Evolutionary conservation across 163 green algal species (phyloP).

Genomic region (Prototheca stagnorum): DNA sequence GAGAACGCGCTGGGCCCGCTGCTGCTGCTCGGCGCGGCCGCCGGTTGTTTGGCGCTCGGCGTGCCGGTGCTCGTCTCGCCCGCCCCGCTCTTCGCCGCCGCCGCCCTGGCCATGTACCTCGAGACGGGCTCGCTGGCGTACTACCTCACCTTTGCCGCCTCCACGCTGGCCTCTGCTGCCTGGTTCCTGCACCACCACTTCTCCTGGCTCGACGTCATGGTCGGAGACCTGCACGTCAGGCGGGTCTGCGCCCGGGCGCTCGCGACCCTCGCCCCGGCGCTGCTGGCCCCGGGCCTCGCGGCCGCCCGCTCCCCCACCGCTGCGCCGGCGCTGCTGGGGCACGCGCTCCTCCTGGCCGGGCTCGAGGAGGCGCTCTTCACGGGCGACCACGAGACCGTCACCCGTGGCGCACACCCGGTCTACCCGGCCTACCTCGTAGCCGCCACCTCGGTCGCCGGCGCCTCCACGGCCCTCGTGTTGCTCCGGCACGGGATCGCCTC

Average conservation of each 20-base stretch:
- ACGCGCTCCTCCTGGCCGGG: slow-evolving; percentile 35
- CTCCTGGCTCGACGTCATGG: slow-evolving; percentile 59
- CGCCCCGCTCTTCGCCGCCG: slow-evolving; percentile 53
- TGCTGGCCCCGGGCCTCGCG: background rate
- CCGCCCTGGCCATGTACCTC: slow-evolving; percentile 65
- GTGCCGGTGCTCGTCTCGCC: slow-evolving; percentile 61
- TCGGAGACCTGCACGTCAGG: slow-evolving; percentile 21
- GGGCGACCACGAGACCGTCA: slow-evolving; percentile 28
- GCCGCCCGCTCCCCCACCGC: background rate
- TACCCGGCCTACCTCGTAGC: slow-evolving; percentile 73
- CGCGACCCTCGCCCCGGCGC: background rate
- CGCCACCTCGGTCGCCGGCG: slow-evolving; percentile 34
- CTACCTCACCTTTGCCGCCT: slow-evolving; percentile 58
- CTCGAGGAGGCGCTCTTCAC: slow-evolving; percentile 52
- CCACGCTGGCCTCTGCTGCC: slow-evolving; percentile 19
- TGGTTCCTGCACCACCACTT: slow-evolving; percentile 84
- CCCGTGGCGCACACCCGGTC: slow-evolving; percentile 28
- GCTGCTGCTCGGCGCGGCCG: slow-evolving; percentile 17
- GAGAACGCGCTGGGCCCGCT: slow-evolving; percentile 13
- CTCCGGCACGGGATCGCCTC: no score
- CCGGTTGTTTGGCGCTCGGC: slow-evolving; percentile 45
- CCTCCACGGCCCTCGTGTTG: background rate
- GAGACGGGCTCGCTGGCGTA: slow-evolving; percentile 42
- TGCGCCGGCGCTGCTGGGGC: background rate
- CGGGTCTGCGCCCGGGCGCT: background rate